These are phyloP conservation scores for Aspergillus spinulosporus DNA, from an alignment of 2,329 filamentous ascomycete species.

Conservation along the genomic window DNA sequence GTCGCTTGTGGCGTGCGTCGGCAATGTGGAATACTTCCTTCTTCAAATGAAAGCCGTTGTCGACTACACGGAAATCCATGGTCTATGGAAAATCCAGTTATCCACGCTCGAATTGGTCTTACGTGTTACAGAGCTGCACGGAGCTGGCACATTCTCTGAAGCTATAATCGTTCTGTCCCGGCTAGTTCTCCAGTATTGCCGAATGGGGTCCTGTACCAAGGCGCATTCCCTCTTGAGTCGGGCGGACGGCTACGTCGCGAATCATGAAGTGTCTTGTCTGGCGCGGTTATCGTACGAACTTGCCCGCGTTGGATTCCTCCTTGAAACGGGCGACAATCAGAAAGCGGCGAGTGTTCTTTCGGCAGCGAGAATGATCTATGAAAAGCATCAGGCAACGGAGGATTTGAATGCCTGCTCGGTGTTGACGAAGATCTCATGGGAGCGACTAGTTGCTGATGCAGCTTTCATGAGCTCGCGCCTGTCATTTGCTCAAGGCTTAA, in stretches of 20 bases:
- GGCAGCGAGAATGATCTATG: constrained; percentile 32
- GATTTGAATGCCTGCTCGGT: constrained; percentile 38
- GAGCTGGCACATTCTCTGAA: constrained; percentile 37
- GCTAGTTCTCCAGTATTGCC: constrained; percentile 57
- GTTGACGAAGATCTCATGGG: constrained; percentile 46
- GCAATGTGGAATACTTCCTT: constrained; percentile 52
- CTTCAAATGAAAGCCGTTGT: constrained; percentile 55
- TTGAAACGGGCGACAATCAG: constrained; percentile 65
- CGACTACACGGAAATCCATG: constrained; percentile 60
- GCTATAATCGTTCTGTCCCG: constrained; percentile 46
- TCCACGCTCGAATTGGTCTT: constrained; percentile 52
- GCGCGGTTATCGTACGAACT: constrained; percentile 63
- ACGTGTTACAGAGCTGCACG: constrained; percentile 50
- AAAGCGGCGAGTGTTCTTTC: constrained; percentile 52
- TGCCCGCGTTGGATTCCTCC: constrained; percentile 71
- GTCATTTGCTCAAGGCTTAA: constrained; percentile 57
- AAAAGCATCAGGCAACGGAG: constrained; percentile 33
- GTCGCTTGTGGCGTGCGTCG: constrained; percentile 48
- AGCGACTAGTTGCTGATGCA: constrained; percentile 59
- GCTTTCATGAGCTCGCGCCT: constrained; percentile 66
- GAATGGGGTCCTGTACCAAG: constrained; percentile 61
- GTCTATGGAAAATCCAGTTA: constrained; percentile 53
- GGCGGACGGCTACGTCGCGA: constrained; percentile 53
- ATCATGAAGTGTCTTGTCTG: constrained; percentile 44
- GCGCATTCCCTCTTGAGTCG: constrained; percentile 59